These are phyloP conservation scores for Botrytis byssoidea DNA, from an alignment of 2,329 filamentous ascomycete genomes.

Conservation along the genomic window DNA sequence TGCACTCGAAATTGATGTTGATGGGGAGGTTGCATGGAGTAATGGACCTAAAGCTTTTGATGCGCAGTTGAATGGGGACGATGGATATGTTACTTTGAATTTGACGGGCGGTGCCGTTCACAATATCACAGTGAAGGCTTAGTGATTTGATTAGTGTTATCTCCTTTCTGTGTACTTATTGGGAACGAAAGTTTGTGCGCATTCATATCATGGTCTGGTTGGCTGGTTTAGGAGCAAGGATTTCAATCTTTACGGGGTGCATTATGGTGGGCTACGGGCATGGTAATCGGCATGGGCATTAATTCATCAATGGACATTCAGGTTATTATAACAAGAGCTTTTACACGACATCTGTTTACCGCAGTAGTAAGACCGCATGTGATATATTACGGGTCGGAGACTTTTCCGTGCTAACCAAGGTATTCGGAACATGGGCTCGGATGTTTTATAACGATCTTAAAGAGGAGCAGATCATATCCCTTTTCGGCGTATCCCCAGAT, in stretches of 20 bases:
- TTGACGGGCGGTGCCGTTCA: conserved; percentile 5
- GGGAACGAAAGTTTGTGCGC: not conserved
- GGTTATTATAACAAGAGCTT: not conserved
- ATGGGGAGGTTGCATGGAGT: conserved; percentile 24
- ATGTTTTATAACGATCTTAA: not conserved
- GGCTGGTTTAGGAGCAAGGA: no score
- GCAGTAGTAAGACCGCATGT: not conserved
- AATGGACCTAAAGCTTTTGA: conserved; percentile 1
- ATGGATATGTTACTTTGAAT: conserved; percentile 22
- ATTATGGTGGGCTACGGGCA: not conserved
- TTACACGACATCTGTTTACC: not conserved
- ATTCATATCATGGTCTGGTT: not conserved
- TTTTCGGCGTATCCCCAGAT: not conserved
- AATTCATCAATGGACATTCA: not conserved
- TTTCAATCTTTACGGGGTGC: no score
- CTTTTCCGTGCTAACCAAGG: not conserved
- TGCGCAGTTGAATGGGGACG: not conserved
- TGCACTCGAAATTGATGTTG: conserved; percentile 23
- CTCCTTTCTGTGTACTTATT: not conserved
- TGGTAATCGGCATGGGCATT: no score
- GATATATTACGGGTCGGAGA: not conserved
- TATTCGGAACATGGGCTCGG: not conserved
- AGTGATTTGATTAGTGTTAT: not conserved
- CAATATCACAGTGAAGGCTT: conserved; percentile 1
- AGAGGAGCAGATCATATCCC: not conserved